phyloP scores from a whole-genome alignment of 2,329 filamentous ascomycete species.

The Simplicillium sp. region DNA sequence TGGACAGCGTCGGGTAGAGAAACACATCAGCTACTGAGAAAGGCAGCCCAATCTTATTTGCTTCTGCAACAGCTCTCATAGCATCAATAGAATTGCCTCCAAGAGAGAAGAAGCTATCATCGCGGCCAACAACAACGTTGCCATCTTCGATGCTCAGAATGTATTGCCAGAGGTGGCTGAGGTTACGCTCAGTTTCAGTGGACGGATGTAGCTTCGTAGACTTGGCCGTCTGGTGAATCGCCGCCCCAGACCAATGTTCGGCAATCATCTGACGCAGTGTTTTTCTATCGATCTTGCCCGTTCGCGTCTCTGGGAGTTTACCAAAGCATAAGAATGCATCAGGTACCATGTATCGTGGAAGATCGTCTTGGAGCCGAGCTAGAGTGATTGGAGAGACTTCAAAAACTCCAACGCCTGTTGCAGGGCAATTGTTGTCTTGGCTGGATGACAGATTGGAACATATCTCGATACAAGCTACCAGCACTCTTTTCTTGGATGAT shows the following conservation, averaged over 20 bases:
- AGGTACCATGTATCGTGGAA: slow-evolving; percentile 3
- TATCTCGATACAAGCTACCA: background rate
- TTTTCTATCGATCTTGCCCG: background rate
- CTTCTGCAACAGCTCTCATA: slow-evolving; percentile 19
- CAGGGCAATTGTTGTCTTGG: slow-evolving; percentile 1
- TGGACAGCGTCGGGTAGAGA: background rate
- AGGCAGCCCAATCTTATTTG: slow-evolving; percentile 1
- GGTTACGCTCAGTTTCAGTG: background rate
- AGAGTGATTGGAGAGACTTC: no score
- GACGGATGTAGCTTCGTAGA: background rate
- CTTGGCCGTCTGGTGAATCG: background rate
- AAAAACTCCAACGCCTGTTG: background rate
- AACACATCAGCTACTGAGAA: slow-evolving; percentile 1
- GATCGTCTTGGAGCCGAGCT: background rate
- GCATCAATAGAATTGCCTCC: slow-evolving; percentile 21
- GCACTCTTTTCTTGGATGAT: background rate
- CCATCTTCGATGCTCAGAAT: slow-evolving; percentile 1
- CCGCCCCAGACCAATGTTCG: background rate
- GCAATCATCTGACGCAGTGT: background rate
- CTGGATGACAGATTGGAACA: background rate
- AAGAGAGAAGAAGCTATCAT: slow-evolving; percentile 1
- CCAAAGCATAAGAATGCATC: background rate
- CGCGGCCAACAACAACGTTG: background rate
- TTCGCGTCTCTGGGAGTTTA: background rate
- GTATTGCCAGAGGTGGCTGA: background rate